Base-by-base conservation (phyloP, 2,329 filamentous ascomycete genomes). In the Ophiostoma himal-ulmi region DNA sequence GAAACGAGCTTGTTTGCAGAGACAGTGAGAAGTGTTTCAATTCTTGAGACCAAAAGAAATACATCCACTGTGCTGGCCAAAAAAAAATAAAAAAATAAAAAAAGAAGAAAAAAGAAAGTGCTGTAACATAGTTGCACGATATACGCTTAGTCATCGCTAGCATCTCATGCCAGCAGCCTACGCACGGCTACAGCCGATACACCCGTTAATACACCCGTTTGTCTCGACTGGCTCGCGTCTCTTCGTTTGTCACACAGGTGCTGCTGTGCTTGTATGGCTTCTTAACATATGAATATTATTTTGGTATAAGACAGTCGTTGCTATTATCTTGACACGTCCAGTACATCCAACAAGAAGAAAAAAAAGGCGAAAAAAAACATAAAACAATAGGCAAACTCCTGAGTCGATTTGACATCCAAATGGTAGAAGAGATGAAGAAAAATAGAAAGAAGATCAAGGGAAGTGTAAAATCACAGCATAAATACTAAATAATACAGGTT, bases 401-500 rank as follows among this genome's bases (percentile, higher is more conserved):
- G 52, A 57, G 52, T 22, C 57, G n/a, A 30, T 60, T 17, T 60
- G 26, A 30, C 22, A 34, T 60, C 13, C 13, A 13, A 52, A 39
- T 39, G 37, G 30, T 30, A 30, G 30, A 30, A 34, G 54, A 30
- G n/a, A 65, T 14, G 39, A 30, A 48, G 10, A n/a, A 14, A 11
- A 36, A 22, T 10, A 30, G 13, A 52, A 67, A 52, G 41, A 66
- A 57, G 14, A 37, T n/a, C 30, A 48, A 60, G 11, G n/a, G 20
- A 67, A 37, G 30, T 26, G 54, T n/a, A 69, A 36, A 5, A 44
- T 3, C 37, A 22, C 67, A 39, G 30, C 30, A 67, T 60, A 36
- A 30, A 62, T 20, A 22, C 62, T 17, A 57, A 4, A 57, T 11
- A 13, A 67, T 69, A 36, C n/a, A 48, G 39, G 66, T 41, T 74